Evolutionary conservation across 148 eudicot genomes (phyloP).

Genomic region (Chenopodium quinoa): DNA sequence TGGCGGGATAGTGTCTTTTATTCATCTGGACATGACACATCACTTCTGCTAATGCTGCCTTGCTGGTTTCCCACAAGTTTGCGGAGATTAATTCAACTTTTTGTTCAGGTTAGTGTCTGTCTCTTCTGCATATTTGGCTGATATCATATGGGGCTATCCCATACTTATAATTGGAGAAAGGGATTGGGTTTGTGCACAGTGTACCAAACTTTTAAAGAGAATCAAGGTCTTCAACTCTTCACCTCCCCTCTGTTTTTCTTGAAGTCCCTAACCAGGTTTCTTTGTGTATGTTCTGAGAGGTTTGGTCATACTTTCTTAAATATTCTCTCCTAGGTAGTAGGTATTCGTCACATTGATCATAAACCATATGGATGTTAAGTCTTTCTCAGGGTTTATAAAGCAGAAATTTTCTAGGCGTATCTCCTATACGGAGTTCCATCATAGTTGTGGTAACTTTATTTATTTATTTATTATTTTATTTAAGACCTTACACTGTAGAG

Average conservation of each 20-base stretch:
- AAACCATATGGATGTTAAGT: background rate
- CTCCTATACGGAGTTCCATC: background rate
- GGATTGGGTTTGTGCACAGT: no score
- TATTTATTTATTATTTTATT: no score
- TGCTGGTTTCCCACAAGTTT: constrained; percentile 87
- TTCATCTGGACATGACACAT: constrained; percentile 85
- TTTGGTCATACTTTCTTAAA: background rate
- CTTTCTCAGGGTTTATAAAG: background rate
- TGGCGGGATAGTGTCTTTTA: constrained; percentile 84
- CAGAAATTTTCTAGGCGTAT: background rate
- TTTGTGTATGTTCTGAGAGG: background rate
- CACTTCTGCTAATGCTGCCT: constrained; percentile 92
- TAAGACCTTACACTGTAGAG: background rate
- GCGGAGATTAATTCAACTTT: constrained; percentile 84
- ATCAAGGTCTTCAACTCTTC: no score
- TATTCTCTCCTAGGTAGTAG: background rate
- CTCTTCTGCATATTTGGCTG: background rate
- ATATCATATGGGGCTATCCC: background rate
- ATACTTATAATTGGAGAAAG: background rate
- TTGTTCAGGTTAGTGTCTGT: constrained; percentile 67
- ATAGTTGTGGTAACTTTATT: background rate
- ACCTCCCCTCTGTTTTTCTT: no score
- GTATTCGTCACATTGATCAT: background rate
- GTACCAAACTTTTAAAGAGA: no score
- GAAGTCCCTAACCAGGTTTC: no score